Evolutionary conservation across 306 rosid species (phyloP).

Genomic region (Myrica gale): DNA sequence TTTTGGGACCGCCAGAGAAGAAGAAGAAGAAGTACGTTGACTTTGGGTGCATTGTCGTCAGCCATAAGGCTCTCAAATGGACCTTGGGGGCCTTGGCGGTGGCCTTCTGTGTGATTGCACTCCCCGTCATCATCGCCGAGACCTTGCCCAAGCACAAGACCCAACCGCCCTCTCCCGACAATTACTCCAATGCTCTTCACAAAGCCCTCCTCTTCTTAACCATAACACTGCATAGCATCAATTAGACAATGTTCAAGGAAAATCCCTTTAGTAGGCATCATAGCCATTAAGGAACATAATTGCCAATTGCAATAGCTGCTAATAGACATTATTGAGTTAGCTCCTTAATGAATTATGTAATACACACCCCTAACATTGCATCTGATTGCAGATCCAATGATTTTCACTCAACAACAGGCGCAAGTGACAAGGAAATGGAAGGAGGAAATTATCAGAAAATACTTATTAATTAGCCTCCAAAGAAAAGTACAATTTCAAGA

Average conservation of each 20-base stretch:
- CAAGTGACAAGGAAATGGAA: neutral
- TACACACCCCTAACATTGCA: no score
- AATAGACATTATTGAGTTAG: neutral
- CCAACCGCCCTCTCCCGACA: constrained; percentile 39
- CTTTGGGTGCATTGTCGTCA: constrained; percentile 47
- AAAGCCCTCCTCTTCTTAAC: constrained; percentile 44
- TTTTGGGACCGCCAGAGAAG: constrained; percentile 31
- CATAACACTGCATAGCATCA: no score
- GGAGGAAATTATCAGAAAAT: neutral
- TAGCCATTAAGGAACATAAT: no score
- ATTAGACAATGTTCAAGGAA: no score
- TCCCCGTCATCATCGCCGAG: constrained; percentile 48
- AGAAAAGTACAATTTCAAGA: neutral
- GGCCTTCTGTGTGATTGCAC: constrained; percentile 43
- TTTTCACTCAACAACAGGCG: neutral
- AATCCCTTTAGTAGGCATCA: no score
- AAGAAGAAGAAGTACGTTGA: constrained; percentile 51
- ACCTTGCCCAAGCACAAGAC: constrained; percentile 40
- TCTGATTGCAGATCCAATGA: neutral
- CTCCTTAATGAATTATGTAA: neutral
- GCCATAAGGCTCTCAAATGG: constrained; percentile 51
- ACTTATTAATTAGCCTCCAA: neutral
- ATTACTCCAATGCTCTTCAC: constrained; percentile 51
- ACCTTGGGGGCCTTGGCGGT: constrained; percentile 23
- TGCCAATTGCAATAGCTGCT: neutral